Evolutionary conservation across 805 yeast species (phyloP), one percentile per base, ranked within the genome.

Genomic region (Kuraishia borneana): DNA sequence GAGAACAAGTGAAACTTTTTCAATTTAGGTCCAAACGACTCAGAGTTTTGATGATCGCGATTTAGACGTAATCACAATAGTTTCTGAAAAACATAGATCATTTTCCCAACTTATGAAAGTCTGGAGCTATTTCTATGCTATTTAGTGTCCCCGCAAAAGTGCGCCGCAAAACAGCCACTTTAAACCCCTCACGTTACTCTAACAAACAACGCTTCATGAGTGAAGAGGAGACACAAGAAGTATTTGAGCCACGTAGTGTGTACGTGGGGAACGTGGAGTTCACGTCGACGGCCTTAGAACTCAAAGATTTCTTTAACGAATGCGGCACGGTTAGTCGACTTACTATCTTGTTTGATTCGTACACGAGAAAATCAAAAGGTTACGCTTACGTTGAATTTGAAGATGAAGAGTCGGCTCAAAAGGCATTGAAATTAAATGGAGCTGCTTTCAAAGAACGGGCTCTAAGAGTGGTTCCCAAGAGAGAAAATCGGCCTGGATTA

Each of bases 261-360:
- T 85, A 76, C 53, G 84, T 84, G 21, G 94, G 95, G 6, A 83
- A 83, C 46, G 92, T 85, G 22, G 94, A 84, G 49, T 83, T 77
- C 50, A 76, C 70, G 9, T 57, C 85, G 5, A 70, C 81, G 16
- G 88, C 94, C 23, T 73, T 74, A 41, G 94, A 83, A 46, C 62
- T 84, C 21, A 87, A 81, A 48, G 71, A 77, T 38, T 79, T 76
- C 41, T 82, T 84, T 54, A 66, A 70, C 34, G 56, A 69, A 9
- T 75, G 76, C 31, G 94, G 94, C 1, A 66, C 69, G n/a, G 13
- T 85, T 36, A 78, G 82, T 50, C 67, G 95, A 44, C 85, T 85
- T 22, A 83, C 92, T 5, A 83, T 85, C 32, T 57, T 82, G 51
- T 61, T 67, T 42, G 81, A 84, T 56, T 75, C 73, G 53, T 60